Evolutionary conservation across 495 filamentous ascomycete genomes (phyloP), one percentile per base, ranked within the genome.

Genomic region (Alectoria sarmentosa): DNA sequence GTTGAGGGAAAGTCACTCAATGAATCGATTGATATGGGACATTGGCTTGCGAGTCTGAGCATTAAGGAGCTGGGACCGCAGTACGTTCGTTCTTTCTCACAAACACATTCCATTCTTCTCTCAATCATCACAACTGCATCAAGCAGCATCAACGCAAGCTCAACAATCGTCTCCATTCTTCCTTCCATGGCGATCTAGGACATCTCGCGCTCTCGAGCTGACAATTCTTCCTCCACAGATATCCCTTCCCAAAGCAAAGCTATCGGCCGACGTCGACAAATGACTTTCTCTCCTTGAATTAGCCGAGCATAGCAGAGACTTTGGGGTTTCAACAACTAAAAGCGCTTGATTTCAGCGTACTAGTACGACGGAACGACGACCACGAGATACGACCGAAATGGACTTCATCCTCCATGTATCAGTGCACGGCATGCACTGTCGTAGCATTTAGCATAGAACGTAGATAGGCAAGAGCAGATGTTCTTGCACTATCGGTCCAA

Each of bases 11-110:
- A 91, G 78, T 74, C 85, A 49, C 78, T 98, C 17, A 87, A 87
- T 58, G 82, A 86, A 64, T 82, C 80, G 69, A 77, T 98, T 57
- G 88, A 97, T 72, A 87, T 92, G 81, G 94, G 95, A 57, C 90
- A 96, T 75, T 98, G 94, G 94, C 84, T 98, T 63, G 95, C 95
- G 13, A 86, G 84, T 65, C 81, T 92, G 71, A 91, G 91, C 80
- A 94, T 98, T 75, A 84, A 89, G 80, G 94, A 98, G 76, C 78
- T 96, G 67, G 94, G 94, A 70, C 91, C 94, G 78, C 94, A 91
- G 90, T 98, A 90, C 79, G 88, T 85, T 36, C 52, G 59, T 52
- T 32, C 26, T 49, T 9, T 46, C 39, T 4, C 19, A 5, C 14
- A 42, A 4, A 15, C 26, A 14, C n/a, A 32, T 46, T n/a, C 1